Percentiles rank a stretch among this genome's conserved stretches.
phyloP scores from a whole-genome alignment of 2,329 filamentous ascomycete species.

The Didymella glomerata region DNA sequence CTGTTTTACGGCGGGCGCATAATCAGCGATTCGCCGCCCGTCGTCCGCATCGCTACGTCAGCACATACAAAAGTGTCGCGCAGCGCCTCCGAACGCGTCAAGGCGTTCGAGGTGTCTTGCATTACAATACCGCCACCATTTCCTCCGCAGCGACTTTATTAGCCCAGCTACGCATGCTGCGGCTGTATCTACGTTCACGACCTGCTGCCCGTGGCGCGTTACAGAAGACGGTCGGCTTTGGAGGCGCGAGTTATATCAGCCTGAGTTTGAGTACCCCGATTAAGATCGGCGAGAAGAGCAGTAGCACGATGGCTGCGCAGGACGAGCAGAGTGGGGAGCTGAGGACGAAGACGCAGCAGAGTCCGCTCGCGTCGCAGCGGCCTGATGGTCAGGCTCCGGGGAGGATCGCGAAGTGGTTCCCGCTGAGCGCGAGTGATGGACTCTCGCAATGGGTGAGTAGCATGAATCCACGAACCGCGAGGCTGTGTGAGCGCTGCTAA shows the following conservation, averaged over 20 bases:
- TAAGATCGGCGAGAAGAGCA: slow-evolving; percentile 34
- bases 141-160: slow-evolving; percentile 31
- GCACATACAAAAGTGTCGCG: slow-evolving; percentile 2
- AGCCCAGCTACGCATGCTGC: slow-evolving; percentile 49
- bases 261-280: slow-evolving; percentile 43
- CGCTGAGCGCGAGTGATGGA: slow-evolving; percentile 89
- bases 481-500: background rate
- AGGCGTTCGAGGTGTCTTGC: slow-evolving; percentile 22
- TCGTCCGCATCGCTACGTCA: slow-evolving; percentile 15
- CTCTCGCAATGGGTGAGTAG: slow-evolving; percentile 84
- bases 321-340: slow-evolving; percentile 34
- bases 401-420: slow-evolving; percentile 67
- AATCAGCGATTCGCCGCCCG: slow-evolving; percentile 12
- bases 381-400: slow-evolving; percentile 48
- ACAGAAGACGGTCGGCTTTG: slow-evolving; percentile 41
- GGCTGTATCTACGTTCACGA: slow-evolving; percentile 31
- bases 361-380: slow-evolving; percentile 59
- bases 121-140: slow-evolving; percentile 46
- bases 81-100: slow-evolving; percentile 1
- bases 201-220: slow-evolving; percentile 33
- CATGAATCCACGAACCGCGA: background rate
- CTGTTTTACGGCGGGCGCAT: background rate
- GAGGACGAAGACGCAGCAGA: slow-evolving; percentile 52
- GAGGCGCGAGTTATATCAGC: slow-evolving; percentile 44
- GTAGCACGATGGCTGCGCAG: slow-evolving; percentile 42